Evolutionary conservation across 441 rosid genomes (phyloP).

Genomic region (Adansonia grandidieri): DNA sequence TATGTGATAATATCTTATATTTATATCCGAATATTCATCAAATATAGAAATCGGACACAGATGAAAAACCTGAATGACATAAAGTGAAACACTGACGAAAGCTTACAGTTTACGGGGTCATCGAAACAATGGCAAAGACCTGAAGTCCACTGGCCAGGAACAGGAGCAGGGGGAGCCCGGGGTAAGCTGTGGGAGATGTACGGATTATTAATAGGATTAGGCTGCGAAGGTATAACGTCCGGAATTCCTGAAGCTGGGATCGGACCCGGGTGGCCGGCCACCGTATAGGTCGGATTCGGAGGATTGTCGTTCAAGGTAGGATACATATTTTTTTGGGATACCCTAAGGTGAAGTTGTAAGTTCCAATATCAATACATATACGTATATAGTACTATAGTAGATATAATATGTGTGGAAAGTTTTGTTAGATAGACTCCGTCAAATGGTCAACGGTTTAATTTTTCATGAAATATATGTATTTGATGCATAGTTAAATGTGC

Average conservation of each 20-base stretch:
- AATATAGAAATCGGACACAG: no score
- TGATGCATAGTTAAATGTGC: no score
- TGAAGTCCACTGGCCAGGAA: conserved; percentile 39
- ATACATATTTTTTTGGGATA: conserved; percentile 31
- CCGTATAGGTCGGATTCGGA: conserved; percentile 11
- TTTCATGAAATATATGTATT: no score
- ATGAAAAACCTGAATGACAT: no score
- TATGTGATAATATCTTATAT: no score
- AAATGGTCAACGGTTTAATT: not conserved
- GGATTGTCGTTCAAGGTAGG: conserved; percentile 23
- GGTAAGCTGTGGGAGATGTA: conserved; percentile 24
- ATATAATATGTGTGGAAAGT: not conserved
- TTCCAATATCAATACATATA: not conserved
- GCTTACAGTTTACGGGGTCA: conserved; percentile 46
- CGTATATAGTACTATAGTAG: not conserved
- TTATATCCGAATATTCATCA: no score
- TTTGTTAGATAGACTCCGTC: not conserved
- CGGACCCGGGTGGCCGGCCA: conserved; percentile 22
- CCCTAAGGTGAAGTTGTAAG: not conserved
- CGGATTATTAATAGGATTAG: conserved; percentile 19
- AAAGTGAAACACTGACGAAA: no score
- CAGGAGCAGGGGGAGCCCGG: not conserved
- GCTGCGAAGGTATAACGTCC: not conserved
- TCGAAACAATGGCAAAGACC: conserved; percentile 52
- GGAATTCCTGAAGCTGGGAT: conserved; percentile 39